Evolutionary conservation across 352 stramenopile genomes (phyloP).

Genomic region (Thalassiosira mediterranea): DNA sequence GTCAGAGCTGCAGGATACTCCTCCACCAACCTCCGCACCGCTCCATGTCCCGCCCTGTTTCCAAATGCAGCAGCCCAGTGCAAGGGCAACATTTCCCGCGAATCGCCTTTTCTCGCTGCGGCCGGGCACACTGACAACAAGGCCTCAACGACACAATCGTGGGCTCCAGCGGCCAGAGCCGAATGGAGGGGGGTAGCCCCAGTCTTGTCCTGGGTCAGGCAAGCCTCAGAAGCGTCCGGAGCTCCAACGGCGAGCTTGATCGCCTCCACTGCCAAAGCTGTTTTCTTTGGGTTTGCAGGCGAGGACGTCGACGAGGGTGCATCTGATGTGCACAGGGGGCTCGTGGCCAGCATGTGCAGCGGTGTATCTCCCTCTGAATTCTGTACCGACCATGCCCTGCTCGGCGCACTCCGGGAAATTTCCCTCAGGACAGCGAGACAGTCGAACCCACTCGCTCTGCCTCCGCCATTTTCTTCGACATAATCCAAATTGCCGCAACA

Average conservation of each 20-base stretch:
- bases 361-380: constrained; percentile 64
- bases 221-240: constrained; percentile 13
- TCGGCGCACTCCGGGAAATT: constrained; percentile 38
- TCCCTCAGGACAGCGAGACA: constrained; percentile 50
- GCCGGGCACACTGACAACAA: constrained; percentile 39
- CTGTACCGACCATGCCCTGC: constrained; percentile 33
- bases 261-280: constrained; percentile 29
- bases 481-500: constrained; percentile 56
- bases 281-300: not conserved
- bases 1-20: constrained; percentile 36
- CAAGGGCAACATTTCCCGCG: constrained; percentile 48
- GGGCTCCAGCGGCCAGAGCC: constrained; percentile 42
- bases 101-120: constrained; percentile 37
- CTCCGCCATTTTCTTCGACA: not conserved
- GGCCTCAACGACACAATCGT: constrained; percentile 49
- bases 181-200: constrained; percentile 58
- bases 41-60: not conserved
- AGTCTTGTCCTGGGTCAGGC: constrained; percentile 20
- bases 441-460: constrained; percentile 3
- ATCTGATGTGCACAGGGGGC: constrained; percentile 31
- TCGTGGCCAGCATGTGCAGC: constrained; percentile 56
- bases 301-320: constrained; percentile 20
- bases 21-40: constrained; percentile 48
- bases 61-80: constrained; percentile 58
- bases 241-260: constrained; percentile 17